Percentiles rank a stretch among this genome's conserved stretches.
phyloP scores from a whole-genome alignment of 1,284 basidiomycete genomes.

The Ustilago cynodontis region DNA sequence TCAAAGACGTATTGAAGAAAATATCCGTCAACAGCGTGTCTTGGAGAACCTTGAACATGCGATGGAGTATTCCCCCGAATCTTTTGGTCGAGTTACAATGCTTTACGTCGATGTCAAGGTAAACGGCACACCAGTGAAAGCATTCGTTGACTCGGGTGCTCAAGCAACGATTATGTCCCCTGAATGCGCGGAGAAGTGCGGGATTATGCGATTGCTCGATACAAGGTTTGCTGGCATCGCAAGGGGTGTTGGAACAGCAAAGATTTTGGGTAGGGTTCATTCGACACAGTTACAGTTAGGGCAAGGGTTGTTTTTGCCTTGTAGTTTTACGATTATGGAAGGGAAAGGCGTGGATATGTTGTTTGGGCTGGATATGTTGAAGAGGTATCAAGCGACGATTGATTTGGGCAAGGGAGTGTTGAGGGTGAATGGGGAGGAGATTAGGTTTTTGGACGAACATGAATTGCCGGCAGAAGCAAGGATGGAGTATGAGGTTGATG shows the following conservation, averaged over 20 bases:
- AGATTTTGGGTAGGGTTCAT: conserved; percentile 93
- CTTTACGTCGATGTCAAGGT: conserved; percentile 87
- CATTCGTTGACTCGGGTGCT: conserved; percentile 97
- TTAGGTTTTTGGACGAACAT: conserved; percentile 91
- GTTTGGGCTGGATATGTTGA: conserved; percentile 97
- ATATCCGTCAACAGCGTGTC: conserved; percentile 88
- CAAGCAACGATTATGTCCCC: conserved; percentile 98
- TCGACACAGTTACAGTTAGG: conserved; percentile 87
- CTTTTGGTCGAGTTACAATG: conserved; percentile 95
- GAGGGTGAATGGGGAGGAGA: conserved; percentile 86
- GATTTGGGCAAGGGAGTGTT: conserved; percentile 89
- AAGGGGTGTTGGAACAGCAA: conserved; percentile 93
- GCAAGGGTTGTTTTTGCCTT: conserved; percentile 82
- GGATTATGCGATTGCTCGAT: conserved; percentile 93
- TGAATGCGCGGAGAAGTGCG: conserved; percentile 91
- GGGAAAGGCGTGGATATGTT: conserved; percentile 91
- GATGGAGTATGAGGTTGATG: conserved; percentile 64
- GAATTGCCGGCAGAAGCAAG: conserved; percentile 78
- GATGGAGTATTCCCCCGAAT: conserved; percentile 77
- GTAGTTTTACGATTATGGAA: conserved; percentile 95
- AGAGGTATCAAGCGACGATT: conserved; percentile 94
- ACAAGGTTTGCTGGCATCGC: conserved; percentile 89
- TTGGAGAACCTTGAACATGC: conserved; percentile 75
- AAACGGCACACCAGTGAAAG: conserved; percentile 89
- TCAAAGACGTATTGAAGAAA: conserved; percentile 92